Base-by-base conservation (phyloP, 164 flowering plant genomes). In the Kalanchoe fedtschenkoi region DNA sequence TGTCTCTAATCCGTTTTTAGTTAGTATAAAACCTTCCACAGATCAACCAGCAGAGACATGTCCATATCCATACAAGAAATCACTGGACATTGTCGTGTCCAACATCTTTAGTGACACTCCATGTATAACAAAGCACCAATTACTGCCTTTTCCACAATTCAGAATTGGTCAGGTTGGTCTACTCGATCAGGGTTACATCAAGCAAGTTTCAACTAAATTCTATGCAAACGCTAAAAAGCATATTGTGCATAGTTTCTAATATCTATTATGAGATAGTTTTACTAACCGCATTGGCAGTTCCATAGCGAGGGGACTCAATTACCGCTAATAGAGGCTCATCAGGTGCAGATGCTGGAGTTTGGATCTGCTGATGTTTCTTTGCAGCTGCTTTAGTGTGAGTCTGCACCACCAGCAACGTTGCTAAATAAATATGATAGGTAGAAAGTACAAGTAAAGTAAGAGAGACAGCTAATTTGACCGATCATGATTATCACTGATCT, bases 221-320 rank as follows among this genome's bases (percentile, higher is more conserved):
- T 42, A 19, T 14, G 51, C 51, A 19, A 44, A 24, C 2, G 21
- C 24, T 44, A 44, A 44, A n/a, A 0, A 16, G n/a, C 6, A 19
- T 10, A 9, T 3, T 4, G n/a, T 4, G 6, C 8, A 3, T 1
- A n/a, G 6, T 19, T 21, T 0, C n/a, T 44, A n/a, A 21, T 44
- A 44, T 4, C 2, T n/a, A 19, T 8, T 19, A 44, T 44, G 21
- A 24, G 1, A 47, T 26, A 29, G 59, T 17, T 61, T 56, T 57
- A 73, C 88, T 41, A 69, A 89, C 98, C 71, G 79, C 96, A 78
- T 80, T 70, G 71, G 64, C 69, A 61, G 96, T 89, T 66, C 85
- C 89, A 76, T 57, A 91, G 38, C 95, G 80, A 72, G 78, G 81
- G 60, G 84, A 82, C 73, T 87, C 89, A 35, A 71, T 46, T 33